phyloP scores from a whole-genome alignment of 768 basidiomycete genomes.

The Suillus luteus region DNA sequence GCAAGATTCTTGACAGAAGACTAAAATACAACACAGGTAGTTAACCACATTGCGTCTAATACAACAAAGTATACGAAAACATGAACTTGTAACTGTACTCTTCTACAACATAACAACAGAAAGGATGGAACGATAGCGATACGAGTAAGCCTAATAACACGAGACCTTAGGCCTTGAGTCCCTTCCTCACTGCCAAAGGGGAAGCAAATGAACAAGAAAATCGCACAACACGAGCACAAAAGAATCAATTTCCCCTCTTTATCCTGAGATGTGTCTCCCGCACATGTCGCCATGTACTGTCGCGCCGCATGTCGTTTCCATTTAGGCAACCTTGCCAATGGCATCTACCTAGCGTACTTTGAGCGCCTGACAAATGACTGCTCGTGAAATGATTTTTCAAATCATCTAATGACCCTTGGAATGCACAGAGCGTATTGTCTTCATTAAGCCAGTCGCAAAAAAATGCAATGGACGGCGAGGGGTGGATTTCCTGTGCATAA shows the following conservation, averaged over 20 bases:
- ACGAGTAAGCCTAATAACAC: neutral
- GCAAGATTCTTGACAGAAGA: neutral
- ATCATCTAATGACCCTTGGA: neutral
- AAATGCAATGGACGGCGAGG: neutral
- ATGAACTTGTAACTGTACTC: neutral
- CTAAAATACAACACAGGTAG: neutral
- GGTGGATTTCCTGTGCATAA: neutral
- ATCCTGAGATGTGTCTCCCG: neutral
- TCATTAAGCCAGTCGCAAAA: neutral
- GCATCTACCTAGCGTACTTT: neutral
- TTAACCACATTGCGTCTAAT: neutral
- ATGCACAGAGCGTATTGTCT: neutral
- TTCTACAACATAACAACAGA: neutral
- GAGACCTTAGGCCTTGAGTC: neutral
- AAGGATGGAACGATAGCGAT: neutral
- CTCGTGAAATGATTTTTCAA: neutral
- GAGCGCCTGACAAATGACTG: neutral
- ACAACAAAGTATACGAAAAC: neutral
- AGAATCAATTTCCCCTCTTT: neutral
- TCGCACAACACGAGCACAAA: neutral
- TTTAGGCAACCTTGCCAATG: neutral
- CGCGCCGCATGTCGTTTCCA: neutral
- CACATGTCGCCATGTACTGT: neutral
- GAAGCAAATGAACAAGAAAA: neutral
- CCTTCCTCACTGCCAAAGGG: neutral